Percentiles rank a stretch among this genome's conserved stretches.
Evolutionary conservation across 1,284 basidiomycete genomes (phyloP).

Genomic region (Puccinia hordei): DNA sequence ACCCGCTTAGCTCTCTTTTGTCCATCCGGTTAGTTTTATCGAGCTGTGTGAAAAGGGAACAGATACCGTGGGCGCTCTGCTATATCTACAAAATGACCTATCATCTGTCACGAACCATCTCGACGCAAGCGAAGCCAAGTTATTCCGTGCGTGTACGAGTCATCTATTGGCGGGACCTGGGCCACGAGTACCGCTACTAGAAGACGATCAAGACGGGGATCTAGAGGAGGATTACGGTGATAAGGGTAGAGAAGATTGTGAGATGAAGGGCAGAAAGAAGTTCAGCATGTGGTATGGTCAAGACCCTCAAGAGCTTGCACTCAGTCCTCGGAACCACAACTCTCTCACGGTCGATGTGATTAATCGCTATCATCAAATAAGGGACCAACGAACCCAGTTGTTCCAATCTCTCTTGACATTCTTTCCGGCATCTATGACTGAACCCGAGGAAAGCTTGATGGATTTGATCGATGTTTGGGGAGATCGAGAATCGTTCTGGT

Average conservation of each 20-base stretch:
- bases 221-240: slow-evolving; percentile 20
- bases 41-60: slow-evolving; percentile 70
- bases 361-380: slow-evolving; percentile 16
- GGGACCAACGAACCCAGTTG: slow-evolving; percentile 66
- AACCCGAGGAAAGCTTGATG: slow-evolving; percentile 67
- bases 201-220: slow-evolving; percentile 44
- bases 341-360: slow-evolving; percentile 55
- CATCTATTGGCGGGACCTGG: slow-evolving; percentile 65
- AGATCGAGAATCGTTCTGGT: slow-evolving; percentile 31
- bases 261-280: slow-evolving; percentile 59
- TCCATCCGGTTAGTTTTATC: slow-evolving; percentile 65
- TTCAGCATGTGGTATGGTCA: background rate
- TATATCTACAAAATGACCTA: slow-evolving; percentile 71
- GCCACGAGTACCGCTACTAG: slow-evolving; percentile 52
- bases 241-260: slow-evolving; percentile 57
- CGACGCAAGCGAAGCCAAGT: slow-evolving; percentile 66
- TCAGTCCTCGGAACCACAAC: background rate
- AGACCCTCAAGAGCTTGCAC: background rate
- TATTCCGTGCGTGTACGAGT: slow-evolving; percentile 70
- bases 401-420: slow-evolving; percentile 71
- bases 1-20: slow-evolving; percentile 62
- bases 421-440: slow-evolving; percentile 67
- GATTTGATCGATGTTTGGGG: slow-evolving; percentile 63
- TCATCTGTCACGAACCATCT: slow-evolving; percentile 71
- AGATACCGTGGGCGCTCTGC: slow-evolving; percentile 69